Conservation (phyloP, 2,329 filamentous ascomycete genomes). For the Aureobasidium uvarum region DNA sequence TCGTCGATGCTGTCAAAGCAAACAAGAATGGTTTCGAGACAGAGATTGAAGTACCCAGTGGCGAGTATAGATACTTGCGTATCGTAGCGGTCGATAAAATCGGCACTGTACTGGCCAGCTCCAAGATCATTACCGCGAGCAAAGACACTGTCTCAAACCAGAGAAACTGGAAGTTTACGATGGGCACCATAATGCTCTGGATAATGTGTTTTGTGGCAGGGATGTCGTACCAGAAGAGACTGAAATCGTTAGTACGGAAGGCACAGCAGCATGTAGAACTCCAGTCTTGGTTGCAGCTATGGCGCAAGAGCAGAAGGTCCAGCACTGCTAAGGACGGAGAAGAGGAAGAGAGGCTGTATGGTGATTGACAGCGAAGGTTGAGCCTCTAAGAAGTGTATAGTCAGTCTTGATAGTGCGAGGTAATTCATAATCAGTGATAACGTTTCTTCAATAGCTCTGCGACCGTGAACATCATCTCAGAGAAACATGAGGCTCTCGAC, state of each 20-base stretch:
- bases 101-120: conserved; percentile 28
- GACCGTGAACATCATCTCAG: not conserved
- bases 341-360: not conserved
- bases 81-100: conserved; percentile 32
- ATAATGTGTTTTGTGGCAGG: not conserved
- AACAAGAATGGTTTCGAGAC: conserved; percentile 29
- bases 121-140: not conserved
- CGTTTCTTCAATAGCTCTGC: not conserved
- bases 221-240: not conserved
- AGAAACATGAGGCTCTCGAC: not conserved
- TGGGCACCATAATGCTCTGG: not conserved
- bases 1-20: conserved; percentile 31
- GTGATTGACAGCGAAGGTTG: not conserved
- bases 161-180: not conserved
- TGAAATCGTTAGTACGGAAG: not conserved
- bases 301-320: not conserved
- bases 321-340: not conserved
- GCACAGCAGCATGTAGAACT: not conserved
- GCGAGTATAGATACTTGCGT: not conserved
- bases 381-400: not conserved
- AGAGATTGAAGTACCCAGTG: conserved; percentile 27
- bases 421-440: not conserved
- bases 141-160: not conserved
- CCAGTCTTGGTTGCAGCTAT: not conserved
- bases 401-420: not conserved